Percentiles rank a stretch among this genome's conserved stretches.
phyloP scores from a whole-genome alignment of 495 filamentous ascomycete genomes.

The Lindgomyces ingoldianus region DNA sequence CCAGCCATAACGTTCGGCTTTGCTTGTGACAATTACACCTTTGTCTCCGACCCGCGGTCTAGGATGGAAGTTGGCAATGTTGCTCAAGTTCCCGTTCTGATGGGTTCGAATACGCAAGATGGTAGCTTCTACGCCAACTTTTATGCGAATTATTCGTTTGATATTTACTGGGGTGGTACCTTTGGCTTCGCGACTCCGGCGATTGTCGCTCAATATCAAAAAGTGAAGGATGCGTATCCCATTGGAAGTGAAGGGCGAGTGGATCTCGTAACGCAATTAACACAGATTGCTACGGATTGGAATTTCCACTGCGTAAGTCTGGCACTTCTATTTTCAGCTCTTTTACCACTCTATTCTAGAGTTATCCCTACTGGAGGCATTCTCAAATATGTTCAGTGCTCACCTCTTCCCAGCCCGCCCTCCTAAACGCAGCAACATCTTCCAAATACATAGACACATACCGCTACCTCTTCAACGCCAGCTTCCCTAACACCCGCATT shows the following conservation, averaged over 20 bases:
- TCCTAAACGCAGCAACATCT: conserved; percentile 2
- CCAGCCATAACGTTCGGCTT: conserved; percentile 23
- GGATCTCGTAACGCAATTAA: conserved; percentile 5
- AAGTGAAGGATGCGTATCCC: conserved; percentile 3
- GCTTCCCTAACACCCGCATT: conserved; percentile 17
- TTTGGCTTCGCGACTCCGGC: conserved; percentile 5
- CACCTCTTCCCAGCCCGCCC: conserved; percentile 6
- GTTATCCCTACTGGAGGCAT: background rate
- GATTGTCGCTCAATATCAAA: background rate
- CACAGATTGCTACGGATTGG: conserved; percentile 16
- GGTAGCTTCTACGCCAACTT: conserved; percentile 32
- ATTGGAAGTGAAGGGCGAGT: background rate
- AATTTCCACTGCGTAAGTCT: conserved; percentile 29
- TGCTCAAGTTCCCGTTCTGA: conserved; percentile 37
- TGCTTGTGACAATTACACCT: conserved; percentile 39
- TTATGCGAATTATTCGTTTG: background rate
- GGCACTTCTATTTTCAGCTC: background rate
- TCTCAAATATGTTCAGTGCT: background rate
- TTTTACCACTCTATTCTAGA: background rate
- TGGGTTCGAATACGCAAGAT: conserved; percentile 38
- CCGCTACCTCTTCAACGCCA: conserved; percentile 30
- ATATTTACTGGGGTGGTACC: background rate
- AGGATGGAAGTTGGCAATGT: conserved; percentile 26
- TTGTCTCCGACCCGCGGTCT: conserved; percentile 27
- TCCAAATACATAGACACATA: conserved; percentile 10